A percentile compares a stretch with the other conserved stretches of the same genome.
These are phyloP conservation scores for Metarhizium guizhouense DNA, from an alignment of 2,329 filamentous ascomycete species.

Conservation along the genomic window DNA sequence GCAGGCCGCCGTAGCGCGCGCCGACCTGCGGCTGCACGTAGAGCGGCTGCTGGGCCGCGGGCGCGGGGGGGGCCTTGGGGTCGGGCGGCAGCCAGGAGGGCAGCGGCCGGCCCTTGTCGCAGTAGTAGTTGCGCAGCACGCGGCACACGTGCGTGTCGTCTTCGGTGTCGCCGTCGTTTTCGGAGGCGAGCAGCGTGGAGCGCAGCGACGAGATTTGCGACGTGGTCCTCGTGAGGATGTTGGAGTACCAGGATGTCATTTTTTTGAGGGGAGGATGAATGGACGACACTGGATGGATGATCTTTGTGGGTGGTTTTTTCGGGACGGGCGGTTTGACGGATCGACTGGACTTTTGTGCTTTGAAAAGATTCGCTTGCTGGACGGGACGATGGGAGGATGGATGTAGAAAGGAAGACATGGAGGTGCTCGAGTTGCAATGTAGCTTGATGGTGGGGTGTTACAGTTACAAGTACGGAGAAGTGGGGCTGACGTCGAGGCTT, in stretches of 20 bases:
- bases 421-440: too few relatives aligned
- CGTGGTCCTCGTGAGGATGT: conserved; percentile 56
- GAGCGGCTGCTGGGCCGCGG: conserved; percentile 39
- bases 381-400: too few relatives aligned
- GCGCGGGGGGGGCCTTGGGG: conserved; percentile 55
- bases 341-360: too few relatives aligned
- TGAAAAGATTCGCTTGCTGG: too few relatives aligned
- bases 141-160: conserved; percentile 94
- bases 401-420: too few relatives aligned
- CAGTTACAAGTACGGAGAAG: too few relatives aligned
- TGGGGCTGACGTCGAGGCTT: too few relatives aligned
- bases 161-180: conserved; percentile 64
- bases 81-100: conserved; percentile 85
- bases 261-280: neutral
- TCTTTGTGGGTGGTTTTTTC: conserved; percentile 10
- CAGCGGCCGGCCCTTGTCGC: conserved; percentile 72
- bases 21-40: conserved; percentile 34
- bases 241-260: conserved; percentile 75
- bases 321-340: neutral
- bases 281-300: too few relatives aligned
- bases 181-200: conserved; percentile 59
- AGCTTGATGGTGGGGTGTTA: too few relatives aligned
- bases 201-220: conserved; percentile 57
- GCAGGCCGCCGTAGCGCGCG: neutral
- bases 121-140: conserved; percentile 87